Evolutionary conservation across 116 monocot genomes (phyloP), one percentile per base, ranked within the genome.

Genomic region (Thalassia testudinum): DNA sequence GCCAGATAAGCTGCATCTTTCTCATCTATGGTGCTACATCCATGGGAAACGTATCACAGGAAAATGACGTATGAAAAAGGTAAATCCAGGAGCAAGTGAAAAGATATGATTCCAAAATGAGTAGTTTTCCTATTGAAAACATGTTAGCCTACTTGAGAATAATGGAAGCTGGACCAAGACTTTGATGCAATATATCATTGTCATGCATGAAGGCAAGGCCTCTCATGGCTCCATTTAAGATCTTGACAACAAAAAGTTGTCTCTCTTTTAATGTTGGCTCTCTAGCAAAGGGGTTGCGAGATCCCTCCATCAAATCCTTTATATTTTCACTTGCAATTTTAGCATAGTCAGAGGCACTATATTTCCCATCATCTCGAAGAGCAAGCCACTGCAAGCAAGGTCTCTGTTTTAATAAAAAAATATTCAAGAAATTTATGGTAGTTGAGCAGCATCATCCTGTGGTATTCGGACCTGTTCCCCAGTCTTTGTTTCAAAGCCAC

Each of bases 131-230:
- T 34, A n/a, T 53, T 28, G 12, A 12, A 14, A 53, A 53, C 15
- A 53, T 16, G 53, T 34, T 34, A 26, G 51, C 38, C 56, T 78
- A 92, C 92, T 87, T 92, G 53, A 92, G 72, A 66, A 87, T 61
- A 78, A 92, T 63, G 62, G 92, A 92, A 76, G 87, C 69, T 59
- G 87, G 92, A 37, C 92, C 92, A 26, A 92, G 80, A 60, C 92
- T 92, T 62, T 87, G 92, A 67, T 92, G 92, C 52, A 92, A 61
- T 72, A 77, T 83, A 48, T 87, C 80, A 75, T 75, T 72, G 27
- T 80, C 64, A 70, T 92, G 92, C 83, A 87, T 80, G 52, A 67
- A 72, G 21, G 78, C 77, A 40, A 92, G 78, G 18, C 83, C 92
- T 64, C 56, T 75, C 50, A 92, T 78, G 44, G 70, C 75, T 27